Conservation (phyloP, 1,284 basidiomycete species). For the Bjerkandera adusta region DNA sequence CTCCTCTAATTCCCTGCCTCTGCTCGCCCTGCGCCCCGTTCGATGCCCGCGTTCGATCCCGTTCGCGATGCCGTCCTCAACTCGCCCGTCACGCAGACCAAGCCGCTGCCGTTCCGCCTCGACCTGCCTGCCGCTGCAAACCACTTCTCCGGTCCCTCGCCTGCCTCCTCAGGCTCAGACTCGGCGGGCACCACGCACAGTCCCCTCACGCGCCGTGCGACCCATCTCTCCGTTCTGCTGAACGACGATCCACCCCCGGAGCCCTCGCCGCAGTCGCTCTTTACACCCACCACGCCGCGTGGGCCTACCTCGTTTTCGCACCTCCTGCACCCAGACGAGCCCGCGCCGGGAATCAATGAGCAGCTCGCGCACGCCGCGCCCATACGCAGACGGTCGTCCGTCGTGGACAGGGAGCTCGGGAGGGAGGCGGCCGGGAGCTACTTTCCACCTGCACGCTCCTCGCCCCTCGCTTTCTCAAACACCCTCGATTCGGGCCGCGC, state of each 20-base stretch:
- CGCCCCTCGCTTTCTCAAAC: conserved; percentile 20
- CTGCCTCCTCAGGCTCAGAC: conserved; percentile 15
- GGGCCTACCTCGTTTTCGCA: conserved; percentile 47
- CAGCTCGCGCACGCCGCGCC: conserved; percentile 30
- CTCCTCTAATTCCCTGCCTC: conserved; percentile 4
- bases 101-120: conserved; percentile 30
- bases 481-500: too few species aligned
- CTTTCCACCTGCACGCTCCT: conserved; percentile 26
- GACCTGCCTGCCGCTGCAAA: conserved; percentile 24
- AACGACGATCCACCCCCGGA: conserved; percentile 47
- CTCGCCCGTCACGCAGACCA: conserved; percentile 45
- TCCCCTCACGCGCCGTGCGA: conserved; percentile 57
- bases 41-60: conserved; percentile 80
- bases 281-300: conserved; percentile 36
- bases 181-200: conserved; percentile 19
- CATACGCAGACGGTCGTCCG: conserved; percentile 25
- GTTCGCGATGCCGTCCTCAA: conserved; percentile 79
- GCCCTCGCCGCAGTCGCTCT: conserved; percentile 35
- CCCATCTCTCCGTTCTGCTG: conserved; percentile 67
- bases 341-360: conserved; percentile 22
- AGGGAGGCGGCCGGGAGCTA: conserved; percentile 5
- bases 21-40: conserved; percentile 1
- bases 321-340: conserved; percentile 44
- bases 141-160: conserved; percentile 14
- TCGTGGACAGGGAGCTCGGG: conserved; percentile 5